Evolutionary conservation across 495 filamentous ascomycete genomes (phyloP), one percentile per base, ranked within the genome.

Genomic region (Penicillium fimorum): DNA sequence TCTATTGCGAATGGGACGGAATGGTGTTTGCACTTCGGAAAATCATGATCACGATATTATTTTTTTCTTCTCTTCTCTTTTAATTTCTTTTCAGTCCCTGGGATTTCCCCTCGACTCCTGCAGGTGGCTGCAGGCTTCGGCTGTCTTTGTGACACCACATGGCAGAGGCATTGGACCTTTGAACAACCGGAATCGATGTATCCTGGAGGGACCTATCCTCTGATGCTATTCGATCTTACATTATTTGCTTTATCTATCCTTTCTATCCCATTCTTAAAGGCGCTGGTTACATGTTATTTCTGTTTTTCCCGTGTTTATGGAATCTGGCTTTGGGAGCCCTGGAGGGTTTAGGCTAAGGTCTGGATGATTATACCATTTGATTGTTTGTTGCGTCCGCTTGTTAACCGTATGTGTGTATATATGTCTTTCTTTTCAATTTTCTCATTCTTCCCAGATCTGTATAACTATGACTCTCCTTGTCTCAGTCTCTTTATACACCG

Each of bases 31-130:
- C 56, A 53, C 55, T 40, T 60, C 48, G 55, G 57, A 51, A 62
- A 66, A 68, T 66, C 53, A 68, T 51, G 62, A 66, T 66, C 49
- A 66, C 48, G 62, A 66, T 64, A 54, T 41, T 50, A 56, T 52
- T 52, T 29, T 41, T 56, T 48, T 52, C 12, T 37, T 53, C 33
- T 58, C 43, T 50, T 17, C 38, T 47, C 30, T 52, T 60, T 62
- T 56, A 53, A 42, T 57, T 53, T 47, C 47, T 52, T 59, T 33
- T 30, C 35, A 15, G 35, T 38, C 41, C 47, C 50, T 48, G 49
- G 37, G 49, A 55, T 50, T 62, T 25, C 18, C 15, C 35, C 27
- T 47, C 45, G 9, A 25, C 11, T 20, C 13, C 43, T 17, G 48
- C 55, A 43, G 55, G 25, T 47, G 53, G 25, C 30, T 52, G 37